Percentiles rank a stretch among this genome's conserved stretches.
Evolutionary conservation across 1,284 basidiomycete species (phyloP).

Genomic region (Naganishia sp.): DNA sequence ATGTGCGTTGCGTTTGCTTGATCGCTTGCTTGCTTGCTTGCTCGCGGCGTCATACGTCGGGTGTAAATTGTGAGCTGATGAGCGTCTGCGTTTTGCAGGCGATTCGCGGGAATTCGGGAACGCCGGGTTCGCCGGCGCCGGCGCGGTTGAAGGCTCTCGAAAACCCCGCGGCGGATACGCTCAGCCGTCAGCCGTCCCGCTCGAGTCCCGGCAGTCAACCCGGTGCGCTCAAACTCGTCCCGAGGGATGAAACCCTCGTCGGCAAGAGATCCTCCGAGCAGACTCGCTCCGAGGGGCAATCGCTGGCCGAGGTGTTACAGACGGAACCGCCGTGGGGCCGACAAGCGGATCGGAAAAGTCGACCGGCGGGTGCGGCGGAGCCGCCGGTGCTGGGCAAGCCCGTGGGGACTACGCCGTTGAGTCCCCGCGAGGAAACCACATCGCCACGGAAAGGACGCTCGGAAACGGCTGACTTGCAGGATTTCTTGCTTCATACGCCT

Average conservation of each 20-base stretch:
- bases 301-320: slow-evolving; percentile 26
- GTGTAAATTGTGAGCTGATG: neutral
- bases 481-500: slow-evolving; percentile 44
- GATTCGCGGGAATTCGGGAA: neutral
- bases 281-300: slow-evolving; percentile 1
- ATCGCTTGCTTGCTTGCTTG: neutral
- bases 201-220: neutral
- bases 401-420: neutral
- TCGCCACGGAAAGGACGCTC: slow-evolving; percentile 1
- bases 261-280: neutral
- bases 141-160: neutral
- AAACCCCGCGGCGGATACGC: neutral
- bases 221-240: slow-evolving; percentile 3
- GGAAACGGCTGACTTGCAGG: slow-evolving; percentile 41
- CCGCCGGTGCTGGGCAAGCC: neutral
- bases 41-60: neutral
- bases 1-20: slow-evolving; percentile 60
- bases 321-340: slow-evolving; percentile 29
- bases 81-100: neutral
- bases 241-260: slow-evolving; percentile 24
- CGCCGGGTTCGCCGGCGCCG: neutral
- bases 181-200: slow-evolving; percentile 9
- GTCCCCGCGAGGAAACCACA: neutral
- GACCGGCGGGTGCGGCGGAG: neutral
- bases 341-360: neutral